phyloP scores from a whole-genome alignment of 805 yeast genomes.

The Hanseniaspora meyeri region DNA sequence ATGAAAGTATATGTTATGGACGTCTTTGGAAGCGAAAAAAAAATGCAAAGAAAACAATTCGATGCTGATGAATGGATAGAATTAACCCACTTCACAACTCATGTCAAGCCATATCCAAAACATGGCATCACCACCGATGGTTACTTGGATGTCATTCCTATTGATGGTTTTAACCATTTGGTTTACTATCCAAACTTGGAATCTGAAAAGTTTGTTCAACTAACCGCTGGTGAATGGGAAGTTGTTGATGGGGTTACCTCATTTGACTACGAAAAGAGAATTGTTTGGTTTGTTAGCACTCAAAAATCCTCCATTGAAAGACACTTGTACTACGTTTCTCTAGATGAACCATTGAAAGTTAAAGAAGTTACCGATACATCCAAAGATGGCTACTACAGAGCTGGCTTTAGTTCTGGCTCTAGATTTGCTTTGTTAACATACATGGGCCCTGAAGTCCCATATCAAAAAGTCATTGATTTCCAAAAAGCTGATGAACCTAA shows the following conservation, averaged over 20 bases:
- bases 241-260: slow-evolving; percentile 64
- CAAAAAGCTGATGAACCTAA: slow-evolving; percentile 27
- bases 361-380: slow-evolving; percentile 38
- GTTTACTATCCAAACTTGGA: slow-evolving; percentile 72
- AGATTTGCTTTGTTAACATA: slow-evolving; percentile 60
- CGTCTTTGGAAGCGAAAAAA: slow-evolving; percentile 23
- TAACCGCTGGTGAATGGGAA: slow-evolving; percentile 81
- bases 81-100: slow-evolving; percentile 50
- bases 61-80: slow-evolving; percentile 65
- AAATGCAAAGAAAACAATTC: slow-evolving; percentile 33
- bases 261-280: slow-evolving; percentile 41
- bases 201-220: slow-evolving; percentile 39
- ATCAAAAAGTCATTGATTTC: slow-evolving; percentile 57
- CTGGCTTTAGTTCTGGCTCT: slow-evolving; percentile 68
- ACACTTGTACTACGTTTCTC: slow-evolving; percentile 60
- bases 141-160: slow-evolving; percentile 66
- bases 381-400: slow-evolving; percentile 53
- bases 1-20: slow-evolving; percentile 46
- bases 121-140: slow-evolving; percentile 43
- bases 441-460: slow-evolving; percentile 69
- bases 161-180: slow-evolving; percentile 56
- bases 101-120: slow-evolving; percentile 39
- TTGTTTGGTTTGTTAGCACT: slow-evolving; percentile 56
- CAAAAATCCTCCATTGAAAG: slow-evolving; percentile 69
- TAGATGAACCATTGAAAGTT: slow-evolving; percentile 34